These are phyloP conservation scores for Arachis monticola DNA, from an alignment of 331 rosid species.

Conservation along the genomic window DNA sequence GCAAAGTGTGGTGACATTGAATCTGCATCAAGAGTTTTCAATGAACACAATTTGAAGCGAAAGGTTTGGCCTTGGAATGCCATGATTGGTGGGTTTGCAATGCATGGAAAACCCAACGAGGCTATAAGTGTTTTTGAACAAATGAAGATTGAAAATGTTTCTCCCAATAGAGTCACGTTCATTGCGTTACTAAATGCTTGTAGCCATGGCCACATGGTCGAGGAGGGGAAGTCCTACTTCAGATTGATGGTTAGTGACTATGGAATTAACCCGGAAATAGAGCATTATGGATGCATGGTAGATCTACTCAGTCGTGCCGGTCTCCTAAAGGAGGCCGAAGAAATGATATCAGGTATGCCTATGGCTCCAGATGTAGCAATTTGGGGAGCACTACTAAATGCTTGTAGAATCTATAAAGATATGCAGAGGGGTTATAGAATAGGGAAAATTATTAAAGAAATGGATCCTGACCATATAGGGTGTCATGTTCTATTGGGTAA, in stretches of 20 bases:
- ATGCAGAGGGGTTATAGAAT: constrained; percentile 46
- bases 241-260: constrained; percentile 50
- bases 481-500: constrained; percentile 51
- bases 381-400: constrained; percentile 58
- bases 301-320: constrained; percentile 56
- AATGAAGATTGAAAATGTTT: constrained; percentile 52
- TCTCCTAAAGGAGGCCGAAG: constrained; percentile 55
- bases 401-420: constrained; percentile 61
- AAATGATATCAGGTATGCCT: constrained; percentile 48
- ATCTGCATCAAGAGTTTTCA: constrained; percentile 49
- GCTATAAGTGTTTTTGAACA: constrained; percentile 51
- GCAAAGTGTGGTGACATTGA: constrained; percentile 59
- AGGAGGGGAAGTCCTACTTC: constrained; percentile 52
- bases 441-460: constrained; percentile 48
- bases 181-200: constrained; percentile 56
- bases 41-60: constrained; percentile 32
- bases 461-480: constrained; percentile 56
- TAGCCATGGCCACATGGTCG: constrained; percentile 57
- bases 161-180: constrained; percentile 54
- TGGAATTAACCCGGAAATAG: constrained; percentile 51
- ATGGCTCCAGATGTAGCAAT: constrained; percentile 55
- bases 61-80: constrained; percentile 68
- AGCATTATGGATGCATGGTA: constrained; percentile 62
- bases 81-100: constrained; percentile 61
- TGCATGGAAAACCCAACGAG: constrained; percentile 56